These are phyloP conservation scores for Umbelopsis ramanniana DNA, from an alignment of 192 early-diverging fungal genomes.

Conservation along the genomic window DNA sequence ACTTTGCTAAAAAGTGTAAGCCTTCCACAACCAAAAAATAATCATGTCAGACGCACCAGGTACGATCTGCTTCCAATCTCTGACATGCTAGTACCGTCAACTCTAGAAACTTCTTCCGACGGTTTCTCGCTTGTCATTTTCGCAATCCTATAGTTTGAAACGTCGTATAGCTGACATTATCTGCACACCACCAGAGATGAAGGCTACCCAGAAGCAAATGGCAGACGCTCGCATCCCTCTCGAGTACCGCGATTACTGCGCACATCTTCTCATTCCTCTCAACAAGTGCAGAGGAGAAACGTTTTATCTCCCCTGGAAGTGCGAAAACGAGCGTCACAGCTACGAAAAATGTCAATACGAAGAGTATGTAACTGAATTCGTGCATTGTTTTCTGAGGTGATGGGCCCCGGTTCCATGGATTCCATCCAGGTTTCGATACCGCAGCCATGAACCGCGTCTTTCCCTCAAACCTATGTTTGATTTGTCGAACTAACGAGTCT, in stretches of 20 bases:
- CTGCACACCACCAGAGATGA: constrained; percentile 64
- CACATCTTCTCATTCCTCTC: constrained; percentile 85
- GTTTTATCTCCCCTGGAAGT: constrained; percentile 93
- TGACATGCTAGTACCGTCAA: background rate
- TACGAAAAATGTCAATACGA: constrained; percentile 98
- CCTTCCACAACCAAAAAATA: background rate
- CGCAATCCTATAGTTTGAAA: background rate
- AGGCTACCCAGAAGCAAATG: constrained; percentile 88
- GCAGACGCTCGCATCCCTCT: constrained; percentile 81
- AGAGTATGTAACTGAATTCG: constrained; percentile 59
- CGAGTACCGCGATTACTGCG: constrained; percentile 92
- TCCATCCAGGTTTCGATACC: too few species aligned
- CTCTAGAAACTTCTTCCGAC: background rate
- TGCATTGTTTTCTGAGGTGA: background rate
- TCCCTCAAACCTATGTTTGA: background rate
- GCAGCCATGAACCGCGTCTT: too few species aligned
- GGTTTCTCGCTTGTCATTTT: background rate
- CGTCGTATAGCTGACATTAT: background rate
- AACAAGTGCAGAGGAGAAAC: constrained; percentile 90
- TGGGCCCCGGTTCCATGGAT: background rate
- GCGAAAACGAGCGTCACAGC: constrained; percentile 82
- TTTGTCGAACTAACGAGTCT: background rate
- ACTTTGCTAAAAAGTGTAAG: background rate
- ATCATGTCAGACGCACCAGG: constrained; percentile 24
- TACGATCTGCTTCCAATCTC: background rate